These are phyloP conservation scores for Kernera saxatilis DNA, from an alignment of 345 rosid genomes.

Conservation along the genomic window DNA sequence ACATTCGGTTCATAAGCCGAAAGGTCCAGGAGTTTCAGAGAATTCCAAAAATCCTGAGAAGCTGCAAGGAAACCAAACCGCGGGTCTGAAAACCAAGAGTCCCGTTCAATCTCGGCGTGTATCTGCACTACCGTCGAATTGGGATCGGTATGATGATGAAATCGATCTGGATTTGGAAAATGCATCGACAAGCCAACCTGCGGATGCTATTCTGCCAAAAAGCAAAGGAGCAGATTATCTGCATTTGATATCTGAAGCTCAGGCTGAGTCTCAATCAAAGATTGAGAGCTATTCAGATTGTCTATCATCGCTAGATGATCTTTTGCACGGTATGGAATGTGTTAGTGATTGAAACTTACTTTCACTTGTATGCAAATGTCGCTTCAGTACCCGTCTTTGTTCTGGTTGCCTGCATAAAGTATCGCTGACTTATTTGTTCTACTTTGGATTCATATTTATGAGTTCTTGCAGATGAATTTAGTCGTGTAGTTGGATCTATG, in stretches of 20 bases:
- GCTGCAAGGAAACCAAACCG: slow-evolving; percentile 38
- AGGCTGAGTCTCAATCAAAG: slow-evolving; percentile 43
- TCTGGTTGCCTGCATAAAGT: background rate
- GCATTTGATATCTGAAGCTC: slow-evolving; percentile 66
- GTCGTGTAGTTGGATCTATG: slow-evolving; percentile 47
- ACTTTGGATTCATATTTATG: background rate
- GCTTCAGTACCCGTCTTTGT: too few species aligned
- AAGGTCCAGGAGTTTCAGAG: slow-evolving; percentile 10
- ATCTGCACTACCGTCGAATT: slow-evolving; percentile 61
- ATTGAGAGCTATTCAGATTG: slow-evolving; percentile 33
- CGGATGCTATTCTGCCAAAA: slow-evolving; percentile 48
- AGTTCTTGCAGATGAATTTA: slow-evolving; percentile 46
- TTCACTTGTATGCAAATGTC: too few species aligned
- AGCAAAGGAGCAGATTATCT: slow-evolving; percentile 81
- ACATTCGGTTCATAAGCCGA: slow-evolving; percentile 45
- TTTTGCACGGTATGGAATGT: slow-evolving; percentile 44
- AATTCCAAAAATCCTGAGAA: slow-evolving; percentile 27
- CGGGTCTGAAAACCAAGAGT: slow-evolving; percentile 21
- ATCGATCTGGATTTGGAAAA: slow-evolving; percentile 28
- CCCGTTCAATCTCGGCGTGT: slow-evolving; percentile 28
- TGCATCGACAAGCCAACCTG: background rate
- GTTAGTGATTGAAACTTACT: too few species aligned
- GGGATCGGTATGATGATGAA: slow-evolving; percentile 68
- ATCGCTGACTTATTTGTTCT: background rate
- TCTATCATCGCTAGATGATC: slow-evolving; percentile 45